These are phyloP conservation scores for Lichtheimia ornata DNA, from an alignment of 371 early-diverging fungal genomes.

Conservation along the genomic window DNA sequence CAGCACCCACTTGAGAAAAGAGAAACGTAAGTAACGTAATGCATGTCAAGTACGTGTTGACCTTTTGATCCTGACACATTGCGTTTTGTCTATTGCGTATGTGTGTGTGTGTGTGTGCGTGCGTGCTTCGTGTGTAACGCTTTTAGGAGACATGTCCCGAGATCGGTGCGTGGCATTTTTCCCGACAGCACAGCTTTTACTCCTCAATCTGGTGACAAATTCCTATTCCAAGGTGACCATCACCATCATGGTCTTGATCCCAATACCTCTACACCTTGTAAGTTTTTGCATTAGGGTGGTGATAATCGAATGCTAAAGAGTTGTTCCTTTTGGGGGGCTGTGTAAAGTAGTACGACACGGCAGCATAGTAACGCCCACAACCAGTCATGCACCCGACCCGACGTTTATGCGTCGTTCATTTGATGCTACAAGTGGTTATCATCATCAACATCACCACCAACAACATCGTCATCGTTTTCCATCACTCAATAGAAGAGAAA, in stretches of 20 bases:
- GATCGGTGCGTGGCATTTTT: constrained; percentile 38
- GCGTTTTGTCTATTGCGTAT: no score
- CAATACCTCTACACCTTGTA: constrained; percentile 1
- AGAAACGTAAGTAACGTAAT: neutral
- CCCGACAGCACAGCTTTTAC: constrained; percentile 38
- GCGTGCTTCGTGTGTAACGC: constrained; percentile 8
- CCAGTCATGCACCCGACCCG: constrained; percentile 13
- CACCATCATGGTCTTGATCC: constrained; percentile 1
- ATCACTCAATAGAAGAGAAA: constrained; percentile 34
- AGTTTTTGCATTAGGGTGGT: neutral
- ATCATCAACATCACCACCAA: no score
- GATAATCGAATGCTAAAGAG: neutral
- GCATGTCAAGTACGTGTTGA: neutral
- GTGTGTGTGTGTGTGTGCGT: no score
- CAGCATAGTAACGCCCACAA: constrained; percentile 6
- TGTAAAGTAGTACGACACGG: constrained; percentile 9
- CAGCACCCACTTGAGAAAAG: constrained; percentile 16
- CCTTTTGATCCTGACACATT: neutral
- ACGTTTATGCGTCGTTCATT: constrained; percentile 18
- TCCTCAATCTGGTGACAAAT: constrained; percentile 30
- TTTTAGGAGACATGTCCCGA: constrained; percentile 26
- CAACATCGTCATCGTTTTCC: constrained; percentile 8
- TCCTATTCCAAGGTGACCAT: constrained; percentile 26
- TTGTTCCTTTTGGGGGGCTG: neutral
- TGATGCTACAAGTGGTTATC: constrained; percentile 10